Percentiles rank a stretch among this genome's conserved stretches.
Conservation (phyloP, 768 basidiomycete species). For the Serendipita vermifera region DNA sequence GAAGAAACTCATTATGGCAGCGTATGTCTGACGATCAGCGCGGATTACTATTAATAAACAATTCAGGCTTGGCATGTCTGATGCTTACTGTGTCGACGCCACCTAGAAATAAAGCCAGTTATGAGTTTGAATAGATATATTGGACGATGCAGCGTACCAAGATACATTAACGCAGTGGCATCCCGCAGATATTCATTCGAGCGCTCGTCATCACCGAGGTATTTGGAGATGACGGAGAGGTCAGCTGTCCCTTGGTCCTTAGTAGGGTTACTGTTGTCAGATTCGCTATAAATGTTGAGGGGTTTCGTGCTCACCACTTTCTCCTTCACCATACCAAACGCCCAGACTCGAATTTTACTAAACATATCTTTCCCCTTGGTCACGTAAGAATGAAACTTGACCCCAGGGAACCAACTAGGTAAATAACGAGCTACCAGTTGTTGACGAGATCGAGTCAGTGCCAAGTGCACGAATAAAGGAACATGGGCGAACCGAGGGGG, state of each 20-base stretch:
- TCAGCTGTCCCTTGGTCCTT: conserved; percentile 33
- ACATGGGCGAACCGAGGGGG: conserved; percentile 13
- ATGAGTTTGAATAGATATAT: background rate
- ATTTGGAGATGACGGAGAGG: conserved; percentile 32
- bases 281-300: conserved; percentile 22
- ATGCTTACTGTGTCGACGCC: conserved; percentile 15
- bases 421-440: conserved; percentile 20
- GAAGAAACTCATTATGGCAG: conserved; percentile 24
- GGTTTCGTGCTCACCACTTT: conserved; percentile 29
- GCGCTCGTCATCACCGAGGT: conserved; percentile 23
- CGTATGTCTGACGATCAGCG: background rate
- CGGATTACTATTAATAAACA: background rate
- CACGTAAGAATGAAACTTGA: conserved; percentile 12
- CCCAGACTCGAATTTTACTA: conserved; percentile 30
- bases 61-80: background rate
- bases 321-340: conserved; percentile 32
- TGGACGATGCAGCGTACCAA: background rate
- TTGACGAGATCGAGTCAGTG: conserved; percentile 23
- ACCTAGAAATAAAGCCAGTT: background rate
- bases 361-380: conserved; percentile 19
- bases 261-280: background rate
- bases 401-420: conserved; percentile 18
- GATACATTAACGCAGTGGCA: conserved; percentile 12
- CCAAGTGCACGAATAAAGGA: background rate
- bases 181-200: conserved; percentile 13